Base-by-base conservation (phyloP, 1,284 basidiomycete species). In the Entoloma clypeatum region DNA sequence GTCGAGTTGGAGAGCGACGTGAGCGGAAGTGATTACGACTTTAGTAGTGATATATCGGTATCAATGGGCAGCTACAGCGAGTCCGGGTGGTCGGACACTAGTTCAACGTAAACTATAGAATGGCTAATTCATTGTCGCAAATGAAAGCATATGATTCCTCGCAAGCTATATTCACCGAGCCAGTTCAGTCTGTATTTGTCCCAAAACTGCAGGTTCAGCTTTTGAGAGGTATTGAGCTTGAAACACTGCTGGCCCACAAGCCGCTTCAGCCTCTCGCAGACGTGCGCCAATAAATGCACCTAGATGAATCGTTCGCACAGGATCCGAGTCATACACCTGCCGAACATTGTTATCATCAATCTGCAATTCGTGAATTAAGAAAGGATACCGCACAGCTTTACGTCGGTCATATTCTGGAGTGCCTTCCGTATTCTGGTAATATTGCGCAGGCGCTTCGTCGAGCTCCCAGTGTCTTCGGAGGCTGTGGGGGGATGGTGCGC, bases 331-430 rank as follows among this genome's bases (percentile, higher is more conserved):
- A 50, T 77, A 84, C 7, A 81, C 56, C 87, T 90, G 40, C 11
- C 44, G 7, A 29, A 26, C 44, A 26, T n/a, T n/a, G 48, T 28
- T 13, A 45, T 33, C 2, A 29, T 16, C 7, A 36, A 23, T 25
- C 32, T 30, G 21, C 19, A 4, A 13, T 26, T 37, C 9, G 14
- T 17, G 19, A 17, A 21, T 6, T 14, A 37, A 25, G 11, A 23
- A 8, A 25, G 29, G 17, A 38, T 37, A 23, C 27, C 73, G 31
- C 60, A 89, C 87, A 45, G 65, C 62, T 67, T 77, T 77, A 32
- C 86, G 75, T 33, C 87, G 81, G 22, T 71, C 67, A 52, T 81
- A 81, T 57, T 91, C 87, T 5, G 75, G 64, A 1, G 82, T 86
- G 3, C 71, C 78, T 59, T 84, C 72, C 7, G 75, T 72, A 11